Conservation (phyloP, 1,284 basidiomycete species). For the Trichosporon inkin region DNA sequence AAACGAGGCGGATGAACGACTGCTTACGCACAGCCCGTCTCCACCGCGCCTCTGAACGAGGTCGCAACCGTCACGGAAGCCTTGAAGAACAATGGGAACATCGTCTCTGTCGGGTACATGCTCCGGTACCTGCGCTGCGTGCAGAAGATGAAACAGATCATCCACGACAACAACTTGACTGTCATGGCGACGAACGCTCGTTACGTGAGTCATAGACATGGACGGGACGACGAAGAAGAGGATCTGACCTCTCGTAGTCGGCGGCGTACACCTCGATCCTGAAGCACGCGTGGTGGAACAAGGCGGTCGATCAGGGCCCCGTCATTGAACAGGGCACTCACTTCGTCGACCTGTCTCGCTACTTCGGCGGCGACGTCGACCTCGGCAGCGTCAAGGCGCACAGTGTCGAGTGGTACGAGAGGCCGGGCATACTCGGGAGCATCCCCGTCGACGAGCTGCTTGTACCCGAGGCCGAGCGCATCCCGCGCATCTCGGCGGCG, state of each 20-base stretch:
- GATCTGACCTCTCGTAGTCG: conserved; percentile 15
- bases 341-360: conserved; percentile 67
- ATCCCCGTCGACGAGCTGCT: conserved; percentile 55
- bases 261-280: conserved; percentile 85
- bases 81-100: conserved; percentile 64
- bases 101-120: conserved; percentile 91
- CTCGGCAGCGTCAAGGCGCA: conserved; percentile 63
- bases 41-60: conserved; percentile 66
- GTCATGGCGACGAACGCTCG: conserved; percentile 96
- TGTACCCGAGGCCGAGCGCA: conserved; percentile 48
- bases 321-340: conserved; percentile 95
- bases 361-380: conserved; percentile 97
- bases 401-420: conserved; percentile 86
- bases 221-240: neutral
- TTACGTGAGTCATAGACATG: conserved; percentile 53
- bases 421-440: conserved; percentile 78
- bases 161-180: conserved; percentile 86
- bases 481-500: conserved; percentile 49
- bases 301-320: conserved; percentile 72
- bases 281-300: conserved; percentile 98
- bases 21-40: conserved; percentile 57
- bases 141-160: conserved; percentile 98
- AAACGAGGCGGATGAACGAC: too few species aligned
- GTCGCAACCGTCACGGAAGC: conserved; percentile 62
- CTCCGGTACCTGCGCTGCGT: conserved; percentile 88